phyloP scores from a whole-genome alignment of 176 grass and related monocot species.

The Carex littledalei region DNA sequence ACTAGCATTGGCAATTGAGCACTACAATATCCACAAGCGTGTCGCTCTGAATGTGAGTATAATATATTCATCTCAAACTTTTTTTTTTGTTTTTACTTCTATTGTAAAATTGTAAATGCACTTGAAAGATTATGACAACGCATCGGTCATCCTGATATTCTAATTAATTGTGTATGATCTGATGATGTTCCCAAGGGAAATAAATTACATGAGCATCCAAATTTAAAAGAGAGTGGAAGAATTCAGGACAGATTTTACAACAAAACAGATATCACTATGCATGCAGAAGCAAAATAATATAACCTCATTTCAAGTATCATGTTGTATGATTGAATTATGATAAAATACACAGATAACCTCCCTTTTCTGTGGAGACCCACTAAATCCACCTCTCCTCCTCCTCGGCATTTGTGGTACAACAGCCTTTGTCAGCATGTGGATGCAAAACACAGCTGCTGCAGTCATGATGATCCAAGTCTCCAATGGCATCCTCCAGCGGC shows the following conservation, averaged over 20 bases:
- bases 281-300: no score
- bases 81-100: no score
- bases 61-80: background rate
- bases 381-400: constrained; percentile 57
- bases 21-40: constrained; percentile 84
- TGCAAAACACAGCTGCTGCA: constrained; percentile 80
- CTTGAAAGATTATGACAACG: no score
- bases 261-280: no score
- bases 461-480: constrained; percentile 93
- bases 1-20: constrained; percentile 80
- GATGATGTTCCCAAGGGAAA: no score
- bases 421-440: constrained; percentile 83
- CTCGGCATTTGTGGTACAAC: constrained; percentile 68
- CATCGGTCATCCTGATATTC: no score
- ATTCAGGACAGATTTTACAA: no score
- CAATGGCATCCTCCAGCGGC: constrained; percentile 68
- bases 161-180: no score
- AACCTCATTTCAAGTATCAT: no score
- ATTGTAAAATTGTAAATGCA: no score
- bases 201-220: no score
- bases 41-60: constrained; percentile 61
- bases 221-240: no score
- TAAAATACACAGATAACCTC: constrained; percentile 43
- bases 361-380: constrained; percentile 68
- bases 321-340: background rate